Evolutionary conservation across 2,329 filamentous ascomycete genomes (phyloP), one percentile per base, ranked within the genome.

Genomic region (Amesomyces nigricolor): DNA sequence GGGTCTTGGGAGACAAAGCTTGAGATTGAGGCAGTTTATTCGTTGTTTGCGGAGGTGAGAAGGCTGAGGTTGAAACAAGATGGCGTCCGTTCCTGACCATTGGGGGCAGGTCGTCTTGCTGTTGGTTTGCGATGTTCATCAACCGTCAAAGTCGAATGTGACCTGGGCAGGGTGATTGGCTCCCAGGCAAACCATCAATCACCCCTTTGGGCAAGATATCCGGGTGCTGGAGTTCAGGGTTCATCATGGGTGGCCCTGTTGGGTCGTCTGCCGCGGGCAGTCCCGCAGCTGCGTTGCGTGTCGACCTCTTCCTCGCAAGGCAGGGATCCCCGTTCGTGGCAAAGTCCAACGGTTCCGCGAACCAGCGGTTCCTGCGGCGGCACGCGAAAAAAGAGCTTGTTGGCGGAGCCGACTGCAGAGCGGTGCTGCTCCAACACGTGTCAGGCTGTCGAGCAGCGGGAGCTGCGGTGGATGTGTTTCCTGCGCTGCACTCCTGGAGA

Each of bases 391-490:
- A 42, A 37, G 30, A 45, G 11, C 39, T 16, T 17, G 51, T 43
- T 51, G 44, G 44, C 29, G n/a, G 13, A 37, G 16, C 22, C 44
- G 45, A 17, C 43, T 51, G 51, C 57, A 29, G 10, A 56, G 32
- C 3, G 32, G 4, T 35, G 32, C 32, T 35, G 32, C 32, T 35
- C 8, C 32, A 57, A 64, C 62, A 64, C 63, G 63, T 64, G 63
- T 64, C 62, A 61, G 54, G 51, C 60, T 40, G 19, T 45, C 47
- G 49, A 46, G 44, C 46, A 44, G 53, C 46, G 54, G 32, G 9
- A 29, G 13, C 29, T 39, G 49, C 42, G 37, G 46, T 44, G 19
- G 32, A 32, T n/a, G 26, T 35, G 17, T 43, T 37, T 39, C 32
- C 29, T 22, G 13, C 40, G 14, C 42, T 50, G 51, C 51, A 47